Conservation (phyloP, 108 stramenopile genomes). For the Discostella stelligeroides region DNA sequence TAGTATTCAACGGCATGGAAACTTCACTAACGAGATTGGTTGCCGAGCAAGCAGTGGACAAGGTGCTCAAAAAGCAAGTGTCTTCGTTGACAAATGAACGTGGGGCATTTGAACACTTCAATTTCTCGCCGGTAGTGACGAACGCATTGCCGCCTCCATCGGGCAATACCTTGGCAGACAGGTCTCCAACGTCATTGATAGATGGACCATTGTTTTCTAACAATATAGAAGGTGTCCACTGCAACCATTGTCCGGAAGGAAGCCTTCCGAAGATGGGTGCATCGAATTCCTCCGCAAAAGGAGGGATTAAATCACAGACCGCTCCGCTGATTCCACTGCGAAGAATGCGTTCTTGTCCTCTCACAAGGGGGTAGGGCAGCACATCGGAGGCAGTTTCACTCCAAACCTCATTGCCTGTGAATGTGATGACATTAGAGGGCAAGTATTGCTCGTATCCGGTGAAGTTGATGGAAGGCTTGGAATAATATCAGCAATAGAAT, state of each 20-base stretch:
- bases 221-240: constrained; percentile 34
- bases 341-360: constrained; percentile 31
- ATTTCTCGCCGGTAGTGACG: constrained; percentile 25
- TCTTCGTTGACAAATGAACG: constrained; percentile 57
- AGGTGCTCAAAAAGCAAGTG: constrained; percentile 41
- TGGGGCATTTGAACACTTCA: constrained; percentile 53
- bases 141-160: constrained; percentile 53
- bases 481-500: too few species aligned
- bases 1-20: constrained; percentile 21
- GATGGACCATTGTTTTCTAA: constrained; percentile 50
- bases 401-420: constrained; percentile 29
- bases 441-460: constrained; percentile 42
- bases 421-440: constrained; percentile 27
- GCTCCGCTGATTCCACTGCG: constrained; percentile 18
- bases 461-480: constrained; percentile 46
- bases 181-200: constrained; percentile 27
- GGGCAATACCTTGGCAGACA: constrained; percentile 12
- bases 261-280: constrained; percentile 38
- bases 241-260: constrained; percentile 46
- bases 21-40: constrained; percentile 28
- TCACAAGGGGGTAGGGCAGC: constrained; percentile 6
- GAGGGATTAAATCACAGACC: constrained; percentile 28
- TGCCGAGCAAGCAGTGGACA: constrained; percentile 31
- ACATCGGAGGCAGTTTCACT: constrained; percentile 27
- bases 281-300: constrained; percentile 40